Percentiles rank a stretch among this genome's conserved stretches.
phyloP scores from a whole-genome alignment of 73 alveolate genomes.

The Loxodes magnus region DNA sequence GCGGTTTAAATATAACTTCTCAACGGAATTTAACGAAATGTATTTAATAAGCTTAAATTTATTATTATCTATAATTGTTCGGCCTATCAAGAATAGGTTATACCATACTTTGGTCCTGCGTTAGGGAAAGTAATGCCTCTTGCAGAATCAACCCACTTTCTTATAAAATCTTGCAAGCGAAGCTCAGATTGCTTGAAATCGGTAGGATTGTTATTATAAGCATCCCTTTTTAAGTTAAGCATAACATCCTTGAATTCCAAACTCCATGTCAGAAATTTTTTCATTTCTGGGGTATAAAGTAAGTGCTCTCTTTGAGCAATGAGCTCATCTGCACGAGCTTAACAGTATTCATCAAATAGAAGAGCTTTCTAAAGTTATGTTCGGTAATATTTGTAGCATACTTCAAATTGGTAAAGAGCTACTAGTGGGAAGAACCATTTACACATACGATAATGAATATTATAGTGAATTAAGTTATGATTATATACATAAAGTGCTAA shows the following conservation, averaged over 20 bases:
- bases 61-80: too few species aligned
- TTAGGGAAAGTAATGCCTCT: constrained; percentile 5
- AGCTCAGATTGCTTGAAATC: constrained; percentile 63
- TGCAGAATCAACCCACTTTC: constrained; percentile 30
- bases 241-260: constrained; percentile 50
- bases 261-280: constrained; percentile 39
- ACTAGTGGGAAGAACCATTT: constrained; percentile 15
- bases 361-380: constrained; percentile 44
- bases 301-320: constrained; percentile 51
- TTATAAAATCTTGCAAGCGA: constrained; percentile 44
- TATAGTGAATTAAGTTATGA: constrained; percentile 15
- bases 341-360: constrained; percentile 59
- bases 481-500: neutral
- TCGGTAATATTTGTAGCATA: constrained; percentile 40
- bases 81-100: too few species aligned
- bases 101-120: constrained; percentile 9
- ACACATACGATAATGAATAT: neutral
- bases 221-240: constrained; percentile 41
- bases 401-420: constrained; percentile 25
- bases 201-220: constrained; percentile 45
- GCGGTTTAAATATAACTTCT: too few species aligned
- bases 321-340: constrained; percentile 66
- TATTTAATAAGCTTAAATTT: too few species aligned
- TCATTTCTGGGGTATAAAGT: constrained; percentile 28
- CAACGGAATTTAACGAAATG: too few species aligned